Base-by-base conservation (phyloP, 306 rosid genomes). In the Purshia tridentata region DNA sequence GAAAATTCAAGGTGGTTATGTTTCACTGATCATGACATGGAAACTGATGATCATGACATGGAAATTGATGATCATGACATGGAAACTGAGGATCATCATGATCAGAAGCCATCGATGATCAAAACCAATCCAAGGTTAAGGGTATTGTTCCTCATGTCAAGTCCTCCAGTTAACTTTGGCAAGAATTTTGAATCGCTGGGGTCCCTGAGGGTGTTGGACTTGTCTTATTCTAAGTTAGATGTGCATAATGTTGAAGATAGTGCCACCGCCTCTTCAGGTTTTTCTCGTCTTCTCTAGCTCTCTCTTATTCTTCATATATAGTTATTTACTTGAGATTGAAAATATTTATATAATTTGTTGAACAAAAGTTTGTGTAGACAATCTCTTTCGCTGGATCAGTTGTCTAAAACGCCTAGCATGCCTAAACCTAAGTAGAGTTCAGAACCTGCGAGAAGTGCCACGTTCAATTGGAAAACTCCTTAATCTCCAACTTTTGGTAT, bases 171-270 rank as follows among this genome's bases (percentile, higher is more conserved):
- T 4, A 54, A 72, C 29, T 72, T 72, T 4, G 8, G 39, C 29
- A 45, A 15, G 29, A 44, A 35, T 4, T 72, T 58, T 57, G 76
- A 4, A 67, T 8, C 13, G 10, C 5, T 57, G 63, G 8, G 4
- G 7, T 74, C 78, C 13, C 55, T 65, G 8, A 52, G 78, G 57
- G 18, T 65, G 55, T 44, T 74, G 65, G 72, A 74, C 40, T 54
- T 74, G 29, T 74, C 78, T 9, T 8, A 41, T 3, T 35, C 54
- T 4, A 65, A 9, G 18, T 46, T 73, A 52, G 52, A 42, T 15
- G 53, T 50, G 65, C 42, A 11, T 37, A 44, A 4, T 11, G 20
- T 52, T 22, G 37, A 74, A 19, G 15, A 56, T 56, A 56, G 39
- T 39, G 6, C 29, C 39, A 56, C 39, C 3, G 39, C 62, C 62